Base-by-base conservation (phyloP, 2,329 filamentous ascomycete genomes). In the Nectriaceae sp. region DNA sequence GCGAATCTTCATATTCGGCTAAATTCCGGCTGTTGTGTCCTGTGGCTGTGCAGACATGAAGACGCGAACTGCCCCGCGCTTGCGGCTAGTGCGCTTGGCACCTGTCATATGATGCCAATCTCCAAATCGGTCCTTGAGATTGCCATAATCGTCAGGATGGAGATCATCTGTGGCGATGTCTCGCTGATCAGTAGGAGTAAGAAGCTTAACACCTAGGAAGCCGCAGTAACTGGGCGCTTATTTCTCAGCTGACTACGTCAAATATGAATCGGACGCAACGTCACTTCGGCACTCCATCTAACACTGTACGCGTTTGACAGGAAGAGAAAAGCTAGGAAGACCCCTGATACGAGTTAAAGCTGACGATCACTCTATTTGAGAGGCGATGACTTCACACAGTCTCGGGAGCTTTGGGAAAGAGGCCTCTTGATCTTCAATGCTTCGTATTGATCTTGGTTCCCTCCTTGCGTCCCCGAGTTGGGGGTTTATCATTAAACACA, bases 401-500 rank as follows among this genome's bases (percentile, higher is more conserved):
- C n/a, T n/a, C n/a, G 13, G 24, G 24, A 13, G 6, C 24, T 29
- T 29, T 13, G 24, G 24, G 24, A 29, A 29, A 29, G 24, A 36
- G 33, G 13, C 8, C 8, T 10, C 33, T 16, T 36, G 33, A 6
- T 36, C 8, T 36, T 36, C 33, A 36, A 36, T n/a, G 13, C 33
- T 36, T 36, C 33, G 33, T 36, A 36, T 36, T 36, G 33, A 19
- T 36, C n/a, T 16, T n/a, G 8, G 16, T 36, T 19, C 33, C 16
- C 13, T 36, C 33, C 13, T 16, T 19, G 11, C 33, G n/a, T 36
- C 33, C 51, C 48, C 42, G 48, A 39, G 21, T 26, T 37, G 53
- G 47, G 31, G 26, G 21, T 45, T 57, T 58, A 42, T 61, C 44
- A 60, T 63, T 61, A 58, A 60, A 44, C 59, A 57, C 59, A 52